Evolutionary conservation across 495 filamentous ascomycete species (phyloP), one percentile per base, ranked within the genome.

Genomic region (Stereocaulon alpinum): DNA sequence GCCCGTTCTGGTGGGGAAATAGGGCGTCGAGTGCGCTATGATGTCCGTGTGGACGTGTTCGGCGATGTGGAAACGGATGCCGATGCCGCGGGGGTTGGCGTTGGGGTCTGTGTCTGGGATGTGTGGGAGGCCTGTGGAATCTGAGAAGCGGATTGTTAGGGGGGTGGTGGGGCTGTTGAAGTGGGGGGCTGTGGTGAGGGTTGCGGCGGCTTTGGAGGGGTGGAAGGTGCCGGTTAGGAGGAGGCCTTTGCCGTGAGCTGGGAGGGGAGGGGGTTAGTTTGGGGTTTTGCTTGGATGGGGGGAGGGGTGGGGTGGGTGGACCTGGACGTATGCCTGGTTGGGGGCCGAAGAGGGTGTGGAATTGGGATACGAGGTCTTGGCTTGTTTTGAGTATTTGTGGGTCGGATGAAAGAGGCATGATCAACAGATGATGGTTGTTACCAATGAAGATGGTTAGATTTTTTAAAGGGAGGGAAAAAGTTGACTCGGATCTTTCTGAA

Each of bases 1-100:
- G 11, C 75, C 76, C 1, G 71, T 80, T 18, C 71, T 63, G 0
- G 67, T 72, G 0, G 78, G 80, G 68, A 81, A 82, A 58, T 68
- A 70, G 48, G 71, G 66, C 2, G 73, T 74, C 7, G 72, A 74
- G 66, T 83, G 80, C 2, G 68, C 66, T 56, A 83, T 66, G 62
- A 83, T 77, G 64, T 83, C 79, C 0, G 78, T 82, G 65, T 83
- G 79, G 17, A 69, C 68, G 45, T 74, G 76, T n/a, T 69, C 63
- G 34, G 59, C 66, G 5, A 79, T 69, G 32, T 74, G 40, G 68
- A 81, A 80, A 43, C 79, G 75, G 61, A 79, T 63, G 14, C 72
- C 77, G 18, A 80, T 67, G 22, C 79, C 79, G 24, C 73, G 72
- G 0, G 79, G 79, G 59, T 78, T 73, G 58, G 72, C 71, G 24